Evolutionary conservation across 768 basidiomycete genomes (phyloP), one percentile per base, ranked within the genome.

Genomic region (Phlegmacium glaucopus): DNA sequence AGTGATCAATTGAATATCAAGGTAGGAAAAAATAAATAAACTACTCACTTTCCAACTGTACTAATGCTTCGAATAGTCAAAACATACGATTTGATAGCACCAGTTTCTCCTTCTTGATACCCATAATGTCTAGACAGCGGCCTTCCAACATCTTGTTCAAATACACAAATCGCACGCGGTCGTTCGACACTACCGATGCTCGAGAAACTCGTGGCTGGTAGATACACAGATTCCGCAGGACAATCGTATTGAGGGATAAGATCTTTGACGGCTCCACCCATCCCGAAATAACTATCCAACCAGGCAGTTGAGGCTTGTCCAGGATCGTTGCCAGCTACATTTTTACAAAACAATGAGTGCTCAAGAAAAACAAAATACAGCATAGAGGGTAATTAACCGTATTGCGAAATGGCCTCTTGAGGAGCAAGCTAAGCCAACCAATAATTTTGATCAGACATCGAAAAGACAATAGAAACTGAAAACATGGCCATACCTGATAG

Each of bases 231-330:
- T 41, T 83, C 80, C 49, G 74, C 63, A 4, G 84, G 84, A 53
- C 83, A 85, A 58, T 86, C 84, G 58, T 85, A 85, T 36, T 79
- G 76, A 1, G 76, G 74, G n/a, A 86, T 72, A 68, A 85, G 67
- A 35, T 82, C 75, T n/a, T 78, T 73, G 13, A 78, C 75, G 4
- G 69, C 39, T 11, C 58, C 57, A 0, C 83, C 83, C 80, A 83
- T 83, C 29, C 83, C 83, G 52, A 84, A 84, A 58, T 70, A 76
- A 6, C 81, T 66, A 51, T 85, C 83, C 9, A 83, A 71, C 75
- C 78, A 85, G 2, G 79, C 80, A 4, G 83, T 80, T 0, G 76
- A 74, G 2, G 74, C 62, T 59, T 85, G 83, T 53, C 76, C 68
- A 8, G 84, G 84, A 53, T 85, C 82, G 49, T 73, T 75, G 0